Evolutionary conservation across 176 grass and related monocot species (phyloP), one percentile per base, ranked within the genome.

Genomic region (Tillandsia fasciculata): DNA sequence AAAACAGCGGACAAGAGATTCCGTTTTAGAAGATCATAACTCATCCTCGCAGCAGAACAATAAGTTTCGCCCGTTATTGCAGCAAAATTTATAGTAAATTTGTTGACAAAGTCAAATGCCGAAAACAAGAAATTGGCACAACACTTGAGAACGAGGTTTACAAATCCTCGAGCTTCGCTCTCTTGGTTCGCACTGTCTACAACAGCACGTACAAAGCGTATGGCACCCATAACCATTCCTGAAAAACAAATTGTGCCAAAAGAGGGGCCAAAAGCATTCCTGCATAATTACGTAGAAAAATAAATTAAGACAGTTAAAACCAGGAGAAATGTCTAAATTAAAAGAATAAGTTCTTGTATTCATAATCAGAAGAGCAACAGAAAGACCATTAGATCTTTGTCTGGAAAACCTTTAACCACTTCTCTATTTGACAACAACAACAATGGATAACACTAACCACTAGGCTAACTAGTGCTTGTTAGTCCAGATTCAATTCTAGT

Each of bases 1-100:
- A 86, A 69, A 81, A 81, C 83, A 64, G 83, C 83, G 7, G 83
- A 85, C 13, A 85, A 77, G 27, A 85, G 83, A 80, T 85, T 85
- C 63, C 83, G 70, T 69, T 53, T 81, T 26, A 86, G 73, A 51
- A 86, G 73, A 22, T 86, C 83, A 70, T 86, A 86, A 48, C 78
- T 70, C 83, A 81, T 86, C 69, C 70, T 81, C 9, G 83, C 83
- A 69, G 83, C 53, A 77, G 83, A 77, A 29, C 83, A 86, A 64
- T 86, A 86, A 2, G 26, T 63, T 86, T 86, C 83, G 15, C 83
- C 83, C 26, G 78, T 86, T 70, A 86, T 81, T 64, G 83, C 83
- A 48, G 73, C 78, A 73, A 81, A 86, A 77, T 73, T 86, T 77
- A 86, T 18, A 3, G 83, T 86, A 59, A 86, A 86, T 53, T 86